Conservation (phyloP, 2,329 filamentous ascomycete species). For the Aspergillus sp. region DNA sequence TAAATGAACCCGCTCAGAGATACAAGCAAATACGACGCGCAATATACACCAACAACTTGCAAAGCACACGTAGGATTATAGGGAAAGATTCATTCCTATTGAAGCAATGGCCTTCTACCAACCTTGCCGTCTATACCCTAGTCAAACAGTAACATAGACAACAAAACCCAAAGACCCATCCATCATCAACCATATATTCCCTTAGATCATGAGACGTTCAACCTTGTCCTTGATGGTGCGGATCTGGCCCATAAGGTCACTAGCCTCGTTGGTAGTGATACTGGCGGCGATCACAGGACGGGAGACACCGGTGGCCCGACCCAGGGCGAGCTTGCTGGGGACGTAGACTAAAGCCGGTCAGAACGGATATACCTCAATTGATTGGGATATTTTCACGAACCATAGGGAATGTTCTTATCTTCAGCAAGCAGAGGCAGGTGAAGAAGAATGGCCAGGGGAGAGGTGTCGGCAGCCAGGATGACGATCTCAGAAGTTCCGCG, state of each 20-base stretch:
- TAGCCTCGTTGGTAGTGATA: conserved; percentile 89
- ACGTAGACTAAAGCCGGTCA: conserved; percentile 53
- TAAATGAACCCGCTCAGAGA: too few relatives aligned
- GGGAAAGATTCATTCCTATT: too few relatives aligned
- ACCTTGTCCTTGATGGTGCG: conserved; percentile 88
- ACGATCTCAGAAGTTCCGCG: conserved; percentile 85
- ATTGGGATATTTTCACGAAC: background rate
- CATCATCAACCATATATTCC: conserved; percentile 1
- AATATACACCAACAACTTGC: too few relatives aligned
- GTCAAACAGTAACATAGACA: too few relatives aligned
- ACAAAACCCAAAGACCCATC: background rate
- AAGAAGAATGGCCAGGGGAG: conserved; percentile 78
- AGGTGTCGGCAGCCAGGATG: conserved; percentile 81
- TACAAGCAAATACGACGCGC: too few relatives aligned
- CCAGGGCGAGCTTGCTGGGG: conserved; percentile 74
- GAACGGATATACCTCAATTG: background rate
- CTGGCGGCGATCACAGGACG: conserved; percentile 78
- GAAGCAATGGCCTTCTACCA: too few relatives aligned
- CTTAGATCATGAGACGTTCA: conserved; percentile 87
- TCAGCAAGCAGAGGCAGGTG: conserved; percentile 85
- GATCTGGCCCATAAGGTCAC: conserved; percentile 82
- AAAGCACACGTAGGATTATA: too few relatives aligned
- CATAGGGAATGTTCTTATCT: conserved; percentile 62
- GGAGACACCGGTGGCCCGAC: conserved; percentile 82
- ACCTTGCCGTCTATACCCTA: too few relatives aligned